Conservation (phyloP, 116 monocot species). For the Papilionanthe hybrid region DNA sequence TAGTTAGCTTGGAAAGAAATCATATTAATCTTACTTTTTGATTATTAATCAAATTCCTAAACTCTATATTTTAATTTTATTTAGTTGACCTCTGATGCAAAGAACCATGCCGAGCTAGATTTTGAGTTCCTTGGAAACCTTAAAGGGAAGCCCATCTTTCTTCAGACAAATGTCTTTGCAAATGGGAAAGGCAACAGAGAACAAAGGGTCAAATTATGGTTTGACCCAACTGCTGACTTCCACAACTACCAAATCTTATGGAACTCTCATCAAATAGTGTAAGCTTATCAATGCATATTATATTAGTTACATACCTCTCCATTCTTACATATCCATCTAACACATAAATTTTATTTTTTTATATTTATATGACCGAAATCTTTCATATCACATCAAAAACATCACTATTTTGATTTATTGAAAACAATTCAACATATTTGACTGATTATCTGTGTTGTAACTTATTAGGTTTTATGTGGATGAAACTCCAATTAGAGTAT, state of each 20-base stretch:
- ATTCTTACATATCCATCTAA: no score
- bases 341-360: no score
- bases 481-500: conserved; percentile 38
- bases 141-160: conserved; percentile 35
- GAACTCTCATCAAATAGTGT: conserved; percentile 55
- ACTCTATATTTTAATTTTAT: background rate
- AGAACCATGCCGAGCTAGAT: conserved; percentile 40
- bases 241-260: conserved; percentile 48
- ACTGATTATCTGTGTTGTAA: background rate
- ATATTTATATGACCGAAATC: no score
- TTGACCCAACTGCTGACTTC: conserved; percentile 45
- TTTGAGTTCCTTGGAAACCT: conserved; percentile 61
- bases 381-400: no score
- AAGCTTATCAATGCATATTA: conserved; percentile 3
- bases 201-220: conserved; percentile 46
- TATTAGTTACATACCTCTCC: no score
- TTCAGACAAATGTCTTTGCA: conserved; percentile 57
- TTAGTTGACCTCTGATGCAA: conserved; percentile 26
- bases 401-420: no score
- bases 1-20: no score
- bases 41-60: background rate
- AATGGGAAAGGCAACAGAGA: conserved; percentile 43
- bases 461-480: conserved; percentile 48
- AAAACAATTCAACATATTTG: background rate
- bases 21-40: no score